These are phyloP conservation scores for Thalassiosira livingstoniorum DNA, from an alignment of 352 stramenopile species.

Conservation along the genomic window DNA sequence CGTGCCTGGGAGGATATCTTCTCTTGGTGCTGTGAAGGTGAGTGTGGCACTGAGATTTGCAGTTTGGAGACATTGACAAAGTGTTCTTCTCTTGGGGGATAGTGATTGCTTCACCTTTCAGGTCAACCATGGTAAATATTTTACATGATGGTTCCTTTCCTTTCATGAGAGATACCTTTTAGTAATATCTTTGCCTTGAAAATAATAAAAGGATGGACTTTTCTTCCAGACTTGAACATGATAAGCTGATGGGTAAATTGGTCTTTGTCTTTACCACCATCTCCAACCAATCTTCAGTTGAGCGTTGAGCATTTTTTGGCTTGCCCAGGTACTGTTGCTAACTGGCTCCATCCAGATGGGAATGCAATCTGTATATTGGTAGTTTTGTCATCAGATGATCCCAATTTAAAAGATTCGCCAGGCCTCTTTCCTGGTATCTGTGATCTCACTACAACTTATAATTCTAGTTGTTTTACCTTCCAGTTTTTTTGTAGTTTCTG, in stretches of 20 bases:
- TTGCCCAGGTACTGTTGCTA: no score
- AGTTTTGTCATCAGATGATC: no score
- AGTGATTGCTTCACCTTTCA: neutral
- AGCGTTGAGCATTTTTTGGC: no score
- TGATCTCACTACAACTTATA: no score
- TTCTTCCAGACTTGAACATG: slow-evolving; percentile 4
- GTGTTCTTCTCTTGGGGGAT: neutral
- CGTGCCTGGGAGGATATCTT: neutral
- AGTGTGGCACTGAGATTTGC: slow-evolving; percentile 11
- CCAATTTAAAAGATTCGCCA: no score
- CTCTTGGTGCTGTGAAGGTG: neutral
- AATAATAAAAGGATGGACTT: slow-evolving; percentile 7
- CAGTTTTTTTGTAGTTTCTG: no score
- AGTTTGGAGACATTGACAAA: neutral
- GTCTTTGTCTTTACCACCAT: slow-evolving; percentile 19
- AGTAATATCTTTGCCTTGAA: neutral
- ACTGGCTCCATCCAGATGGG: no score
- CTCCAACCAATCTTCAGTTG: no score
- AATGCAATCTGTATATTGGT: no score
- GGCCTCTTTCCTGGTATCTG: no score
- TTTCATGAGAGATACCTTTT: neutral
- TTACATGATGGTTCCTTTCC: slow-evolving; percentile 7
- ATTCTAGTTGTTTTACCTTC: no score
- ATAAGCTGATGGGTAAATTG: slow-evolving; percentile 6
- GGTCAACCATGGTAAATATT: slow-evolving; percentile 1